A percentile compares a stretch with the other conserved stretches of the same genome.
Evolutionary conservation across 2,329 filamentous ascomycete species (phyloP).

Genomic region (Aspergillus versicolor): DNA sequence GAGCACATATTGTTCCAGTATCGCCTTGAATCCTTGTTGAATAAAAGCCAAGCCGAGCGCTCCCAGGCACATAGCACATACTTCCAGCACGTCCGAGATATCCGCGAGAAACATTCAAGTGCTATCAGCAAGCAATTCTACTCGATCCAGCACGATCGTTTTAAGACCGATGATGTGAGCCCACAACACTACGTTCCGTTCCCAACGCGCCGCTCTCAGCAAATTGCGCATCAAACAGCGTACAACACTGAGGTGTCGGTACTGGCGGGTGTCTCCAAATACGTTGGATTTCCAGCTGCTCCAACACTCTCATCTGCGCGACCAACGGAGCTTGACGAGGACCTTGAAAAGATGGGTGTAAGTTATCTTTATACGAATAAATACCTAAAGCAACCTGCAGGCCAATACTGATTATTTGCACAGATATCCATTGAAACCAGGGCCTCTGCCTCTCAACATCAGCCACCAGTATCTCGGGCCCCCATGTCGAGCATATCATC

Average conservation of each 20-base stretch:
- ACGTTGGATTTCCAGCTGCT: constrained; percentile 94
- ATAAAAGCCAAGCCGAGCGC: constrained; percentile 74
- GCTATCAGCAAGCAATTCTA: constrained; percentile 87
- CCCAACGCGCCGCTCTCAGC: constrained; percentile 71
- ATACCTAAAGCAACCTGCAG: not conserved
- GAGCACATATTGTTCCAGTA: constrained; percentile 73
- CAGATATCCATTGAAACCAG: constrained; percentile 34
- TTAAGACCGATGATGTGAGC: constrained; percentile 73
- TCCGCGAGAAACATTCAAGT: constrained; percentile 76
- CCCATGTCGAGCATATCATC: constrained; percentile 35
- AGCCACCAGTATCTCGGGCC: constrained; percentile 29
- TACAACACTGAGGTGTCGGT: constrained; percentile 96
- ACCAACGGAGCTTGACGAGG: constrained; percentile 73
- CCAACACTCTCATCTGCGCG: constrained; percentile 76
- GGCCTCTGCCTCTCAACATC: constrained; percentile 23
- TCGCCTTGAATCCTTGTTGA: constrained; percentile 70
- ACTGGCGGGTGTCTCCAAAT: constrained; percentile 85
- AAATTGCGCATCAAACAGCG: constrained; percentile 79
- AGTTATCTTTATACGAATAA: constrained; percentile 37
- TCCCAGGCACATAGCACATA: constrained; percentile 88
- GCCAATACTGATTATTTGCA: not conserved
- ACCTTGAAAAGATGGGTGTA: constrained; percentile 87
- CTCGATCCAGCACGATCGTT: constrained; percentile 84
- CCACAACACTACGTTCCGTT: constrained; percentile 81
- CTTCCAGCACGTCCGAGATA: constrained; percentile 80